These are phyloP conservation scores for Kokia cookei DNA, from an alignment of 441 rosid species.

Conservation along the genomic window DNA sequence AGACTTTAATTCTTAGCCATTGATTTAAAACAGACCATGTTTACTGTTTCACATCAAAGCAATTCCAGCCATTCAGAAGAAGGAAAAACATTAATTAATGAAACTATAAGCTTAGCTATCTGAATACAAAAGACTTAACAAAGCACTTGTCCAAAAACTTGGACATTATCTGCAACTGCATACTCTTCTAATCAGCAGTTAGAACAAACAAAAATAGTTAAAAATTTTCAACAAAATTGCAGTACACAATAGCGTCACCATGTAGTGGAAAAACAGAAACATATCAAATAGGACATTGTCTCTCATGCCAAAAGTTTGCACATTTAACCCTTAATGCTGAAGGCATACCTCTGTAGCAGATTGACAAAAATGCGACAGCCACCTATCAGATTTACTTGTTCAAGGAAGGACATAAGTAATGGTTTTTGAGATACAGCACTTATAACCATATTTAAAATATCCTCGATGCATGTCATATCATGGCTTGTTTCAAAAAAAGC, in stretches of 20 bases:
- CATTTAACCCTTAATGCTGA: constrained; percentile 9
- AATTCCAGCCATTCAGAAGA: background rate
- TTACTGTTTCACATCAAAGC: background rate
- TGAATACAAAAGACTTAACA: background rate
- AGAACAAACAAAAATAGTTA: background rate
- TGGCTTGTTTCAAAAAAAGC: constrained; percentile 90
- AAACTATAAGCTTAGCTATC: constrained; percentile 1
- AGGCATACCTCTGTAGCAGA: constrained; percentile 82
- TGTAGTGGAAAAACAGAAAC: background rate
- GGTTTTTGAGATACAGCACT: constrained; percentile 82
- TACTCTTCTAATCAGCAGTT: background rate
- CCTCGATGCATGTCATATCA: constrained; percentile 94
- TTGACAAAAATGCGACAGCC: constrained; percentile 88
- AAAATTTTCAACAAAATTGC: background rate
- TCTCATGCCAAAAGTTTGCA: background rate
- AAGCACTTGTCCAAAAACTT: background rate
- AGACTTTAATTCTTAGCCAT: background rate
- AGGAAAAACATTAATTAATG: background rate
- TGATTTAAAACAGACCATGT: constrained; percentile 1
- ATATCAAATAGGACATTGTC: background rate
- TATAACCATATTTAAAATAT: constrained; percentile 88
- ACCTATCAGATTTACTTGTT: constrained; percentile 81
- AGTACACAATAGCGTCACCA: background rate
- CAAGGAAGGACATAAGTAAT: constrained; percentile 76
- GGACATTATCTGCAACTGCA: background rate